Conservation (phyloP, 371 early-diverging fungal genomes). For the Batkoa obscura region DNA sequence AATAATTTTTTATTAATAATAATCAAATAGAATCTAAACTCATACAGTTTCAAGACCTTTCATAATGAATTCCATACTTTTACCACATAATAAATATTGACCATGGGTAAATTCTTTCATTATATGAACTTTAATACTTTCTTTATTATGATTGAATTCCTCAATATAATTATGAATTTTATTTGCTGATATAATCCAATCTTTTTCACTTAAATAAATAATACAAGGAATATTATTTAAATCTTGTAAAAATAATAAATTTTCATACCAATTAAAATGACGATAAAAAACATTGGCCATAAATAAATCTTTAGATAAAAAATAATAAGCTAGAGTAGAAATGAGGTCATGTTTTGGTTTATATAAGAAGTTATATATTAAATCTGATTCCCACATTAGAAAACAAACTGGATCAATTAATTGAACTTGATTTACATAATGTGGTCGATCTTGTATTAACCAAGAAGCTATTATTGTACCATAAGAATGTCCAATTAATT, state of each 20-base stretch:
- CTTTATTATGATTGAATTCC: not conserved
- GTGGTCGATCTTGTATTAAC: not conserved
- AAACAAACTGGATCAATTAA: conserved; percentile 1
- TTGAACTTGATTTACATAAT: not conserved
- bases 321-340: not conserved
- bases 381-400: not conserved
- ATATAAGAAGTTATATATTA: conserved; percentile 1
- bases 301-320: not conserved
- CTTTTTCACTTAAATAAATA: not conserved
- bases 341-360: not conserved
- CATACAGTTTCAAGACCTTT: too few species aligned
- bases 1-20: too few species aligned
- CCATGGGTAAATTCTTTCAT: not conserved
- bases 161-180: not conserved
- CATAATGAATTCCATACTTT: too few species aligned
- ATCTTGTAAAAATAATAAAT: not conserved
- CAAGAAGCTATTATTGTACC: not conserved
- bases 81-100: too few species aligned
- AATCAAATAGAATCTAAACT: too few species aligned
- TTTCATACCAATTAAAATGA: not conserved
- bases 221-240: too few species aligned
- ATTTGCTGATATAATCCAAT: not conserved
- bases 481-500: not conserved
- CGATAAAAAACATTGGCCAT: not conserved
- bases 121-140: not conserved